Evolutionary conservation across 139 green algal genomes (phyloP).

Genomic region (Coccomyxa sp.): DNA sequence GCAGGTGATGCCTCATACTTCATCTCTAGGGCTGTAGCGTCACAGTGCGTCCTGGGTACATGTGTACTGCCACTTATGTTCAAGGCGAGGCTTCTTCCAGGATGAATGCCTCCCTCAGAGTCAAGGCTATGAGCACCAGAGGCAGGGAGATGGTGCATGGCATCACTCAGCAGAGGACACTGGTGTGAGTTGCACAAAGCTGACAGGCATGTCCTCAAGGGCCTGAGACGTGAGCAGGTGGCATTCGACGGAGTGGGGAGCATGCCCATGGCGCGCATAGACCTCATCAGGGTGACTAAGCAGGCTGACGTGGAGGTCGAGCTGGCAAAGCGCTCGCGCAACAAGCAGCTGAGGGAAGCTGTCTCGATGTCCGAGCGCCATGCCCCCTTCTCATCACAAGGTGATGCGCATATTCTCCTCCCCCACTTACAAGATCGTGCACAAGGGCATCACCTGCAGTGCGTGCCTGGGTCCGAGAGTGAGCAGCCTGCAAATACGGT

Average conservation of each 20-base stretch:
- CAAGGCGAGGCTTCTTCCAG: too few species aligned
- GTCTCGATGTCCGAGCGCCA: background rate
- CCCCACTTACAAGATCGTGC: background rate
- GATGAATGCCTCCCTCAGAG: too few species aligned
- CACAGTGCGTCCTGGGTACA: too few species aligned
- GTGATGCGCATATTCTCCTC: background rate
- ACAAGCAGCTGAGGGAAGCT: background rate
- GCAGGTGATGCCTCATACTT: background rate
- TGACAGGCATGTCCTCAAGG: too few species aligned
- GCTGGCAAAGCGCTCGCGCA: conserved; percentile 9
- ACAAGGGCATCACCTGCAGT: background rate
- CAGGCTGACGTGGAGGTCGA: conserved; percentile 44
- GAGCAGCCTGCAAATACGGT: too few species aligned
- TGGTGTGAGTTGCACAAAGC: too few species aligned
- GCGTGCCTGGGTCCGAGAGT: background rate
- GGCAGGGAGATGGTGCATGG: too few species aligned
- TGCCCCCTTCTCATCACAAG: background rate
- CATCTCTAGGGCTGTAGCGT: too few species aligned
- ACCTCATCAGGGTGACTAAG: conserved; percentile 39
- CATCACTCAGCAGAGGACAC: too few species aligned
- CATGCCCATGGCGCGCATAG: conserved; percentile 72
- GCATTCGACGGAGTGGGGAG: conserved; percentile 67
- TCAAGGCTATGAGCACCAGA: too few species aligned
- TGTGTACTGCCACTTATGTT: too few species aligned
- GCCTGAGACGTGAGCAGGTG: too few species aligned